phyloP scores from a whole-genome alignment of 2,329 filamentous ascomycete species.

The Calonectria hawksworthii region DNA sequence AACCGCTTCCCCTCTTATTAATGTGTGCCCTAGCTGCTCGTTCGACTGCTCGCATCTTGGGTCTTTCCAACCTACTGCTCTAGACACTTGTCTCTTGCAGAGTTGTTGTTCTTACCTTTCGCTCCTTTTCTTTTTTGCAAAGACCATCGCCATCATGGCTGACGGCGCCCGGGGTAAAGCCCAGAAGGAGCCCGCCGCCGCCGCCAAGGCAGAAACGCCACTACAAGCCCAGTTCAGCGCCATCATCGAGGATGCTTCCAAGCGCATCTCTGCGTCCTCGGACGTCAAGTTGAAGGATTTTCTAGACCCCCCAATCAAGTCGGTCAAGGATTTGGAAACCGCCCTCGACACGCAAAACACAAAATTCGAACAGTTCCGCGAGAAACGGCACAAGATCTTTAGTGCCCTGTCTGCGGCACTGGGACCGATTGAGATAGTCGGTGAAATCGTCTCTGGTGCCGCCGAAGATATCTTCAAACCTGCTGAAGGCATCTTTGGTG shows the following conservation, averaged over 20 bases:
- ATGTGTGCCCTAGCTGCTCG: background rate
- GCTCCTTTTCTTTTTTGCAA: background rate
- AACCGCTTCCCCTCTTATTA: conserved; percentile 5
- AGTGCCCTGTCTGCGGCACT: conserved; percentile 49
- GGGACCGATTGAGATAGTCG: conserved; percentile 56
- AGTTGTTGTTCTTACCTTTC: background rate
- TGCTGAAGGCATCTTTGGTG: conserved; percentile 57
- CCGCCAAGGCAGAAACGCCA: conserved; percentile 3
- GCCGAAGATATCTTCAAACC: conserved; percentile 57
- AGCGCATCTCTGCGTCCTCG: conserved; percentile 48
- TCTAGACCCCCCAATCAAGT: conserved; percentile 50
- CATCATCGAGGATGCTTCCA: conserved; percentile 53
- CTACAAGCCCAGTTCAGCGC: conserved; percentile 43
- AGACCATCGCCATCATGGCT: background rate
- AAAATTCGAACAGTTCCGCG: conserved; percentile 54
- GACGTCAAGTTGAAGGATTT: conserved; percentile 49
- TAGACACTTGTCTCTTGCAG: background rate
- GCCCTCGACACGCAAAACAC: conserved; percentile 54
- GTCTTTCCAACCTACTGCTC: background rate
- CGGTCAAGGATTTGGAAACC: conserved; percentile 49
- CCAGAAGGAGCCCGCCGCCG: background rate
- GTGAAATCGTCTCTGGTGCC: conserved; percentile 53
- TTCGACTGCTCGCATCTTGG: background rate
- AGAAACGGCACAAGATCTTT: conserved; percentile 52
- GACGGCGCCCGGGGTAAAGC: conserved; percentile 14